A percentile compares a stretch with the other conserved stretches of the same genome.
Conservation (phyloP, 805 yeast species). For the Henningerozyma blattae region DNA sequence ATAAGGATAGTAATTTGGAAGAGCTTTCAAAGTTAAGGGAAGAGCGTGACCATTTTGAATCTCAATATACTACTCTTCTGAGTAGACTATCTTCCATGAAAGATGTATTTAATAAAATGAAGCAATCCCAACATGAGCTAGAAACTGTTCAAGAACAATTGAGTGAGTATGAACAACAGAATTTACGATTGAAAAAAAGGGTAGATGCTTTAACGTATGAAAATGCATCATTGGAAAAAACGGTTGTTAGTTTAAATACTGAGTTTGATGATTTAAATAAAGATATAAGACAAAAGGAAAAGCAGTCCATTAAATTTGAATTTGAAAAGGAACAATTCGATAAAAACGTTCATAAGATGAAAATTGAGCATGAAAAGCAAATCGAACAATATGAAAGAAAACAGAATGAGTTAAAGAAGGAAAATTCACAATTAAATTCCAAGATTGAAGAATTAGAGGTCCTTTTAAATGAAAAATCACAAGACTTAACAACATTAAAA, state of each 20-base stretch:
- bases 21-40: constrained; percentile 14
- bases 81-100: constrained; percentile 64
- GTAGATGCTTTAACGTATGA: constrained; percentile 25
- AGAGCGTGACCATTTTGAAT: constrained; percentile 47
- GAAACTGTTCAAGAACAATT: constrained; percentile 42
- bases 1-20: neutral
- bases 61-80: constrained; percentile 49
- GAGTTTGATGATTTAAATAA: constrained; percentile 34
- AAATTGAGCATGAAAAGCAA: too few species aligned
- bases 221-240: constrained; percentile 22
- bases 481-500: constrained; percentile 22
- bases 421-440: constrained; percentile 9
- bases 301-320: constrained; percentile 39
- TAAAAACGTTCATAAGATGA: neutral
- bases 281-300: constrained; percentile 39
- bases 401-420: constrained; percentile 7
- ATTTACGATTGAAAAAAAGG: constrained; percentile 24
- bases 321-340: constrained; percentile 30
- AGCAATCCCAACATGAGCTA: constrained; percentile 52
- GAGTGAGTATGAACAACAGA: constrained; percentile 34
- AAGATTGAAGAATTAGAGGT: constrained; percentile 30
- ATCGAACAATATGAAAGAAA: too few species aligned
- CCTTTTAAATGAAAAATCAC: constrained; percentile 24
- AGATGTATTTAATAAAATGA: constrained; percentile 59
- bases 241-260: constrained; percentile 26